A percentile compares a stretch with the other conserved stretches of the same genome.
phyloP scores from a whole-genome alignment of 805 yeast species.

The Yamadazyma philogaea region DNA sequence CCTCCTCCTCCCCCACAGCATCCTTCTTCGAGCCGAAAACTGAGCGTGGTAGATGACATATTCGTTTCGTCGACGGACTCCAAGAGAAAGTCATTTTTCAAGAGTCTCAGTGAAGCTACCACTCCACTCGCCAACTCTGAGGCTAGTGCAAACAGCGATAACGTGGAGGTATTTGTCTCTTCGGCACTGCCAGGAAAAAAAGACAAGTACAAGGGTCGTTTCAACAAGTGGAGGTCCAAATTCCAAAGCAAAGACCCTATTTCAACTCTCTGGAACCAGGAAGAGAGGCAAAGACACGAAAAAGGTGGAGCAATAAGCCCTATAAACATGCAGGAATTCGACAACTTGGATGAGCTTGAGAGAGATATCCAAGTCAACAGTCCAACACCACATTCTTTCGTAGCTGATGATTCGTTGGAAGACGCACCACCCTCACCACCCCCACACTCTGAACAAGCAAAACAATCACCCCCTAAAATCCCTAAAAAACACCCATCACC shows the following conservation, averaged over 20 bases:
- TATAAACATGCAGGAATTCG: constrained; percentile 14
- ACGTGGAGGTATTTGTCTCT: constrained; percentile 6
- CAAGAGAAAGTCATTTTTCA: constrained; percentile 13
- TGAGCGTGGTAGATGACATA: constrained; percentile 23
- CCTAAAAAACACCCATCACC: constrained; percentile 14
- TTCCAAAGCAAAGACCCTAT: constrained; percentile 36
- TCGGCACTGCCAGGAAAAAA: constrained; percentile 11
- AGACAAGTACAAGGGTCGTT: constrained; percentile 24
- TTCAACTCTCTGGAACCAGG: constrained; percentile 15
- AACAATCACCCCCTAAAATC: constrained; percentile 7
- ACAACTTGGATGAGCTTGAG: constrained; percentile 15
- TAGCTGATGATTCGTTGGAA: neutral
- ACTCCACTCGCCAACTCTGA: constrained; percentile 7
- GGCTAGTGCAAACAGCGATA: constrained; percentile 14
- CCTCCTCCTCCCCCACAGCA: constrained; percentile 16
- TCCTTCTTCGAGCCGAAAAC: constrained; percentile 13
- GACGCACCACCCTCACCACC: constrained; percentile 16
- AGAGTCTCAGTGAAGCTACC: constrained; percentile 5
- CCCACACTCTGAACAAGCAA: neutral
- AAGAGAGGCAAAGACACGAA: constrained; percentile 9
- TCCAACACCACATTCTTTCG: neutral
- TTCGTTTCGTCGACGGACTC: constrained; percentile 16
- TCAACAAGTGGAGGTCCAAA: constrained; percentile 30
- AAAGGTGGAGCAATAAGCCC: constrained; percentile 9
- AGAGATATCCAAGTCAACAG: constrained; percentile 13